phyloP scores from a whole-genome alignment of 2,329 filamentous ascomycete species.

The Knufia petricola region DNA sequence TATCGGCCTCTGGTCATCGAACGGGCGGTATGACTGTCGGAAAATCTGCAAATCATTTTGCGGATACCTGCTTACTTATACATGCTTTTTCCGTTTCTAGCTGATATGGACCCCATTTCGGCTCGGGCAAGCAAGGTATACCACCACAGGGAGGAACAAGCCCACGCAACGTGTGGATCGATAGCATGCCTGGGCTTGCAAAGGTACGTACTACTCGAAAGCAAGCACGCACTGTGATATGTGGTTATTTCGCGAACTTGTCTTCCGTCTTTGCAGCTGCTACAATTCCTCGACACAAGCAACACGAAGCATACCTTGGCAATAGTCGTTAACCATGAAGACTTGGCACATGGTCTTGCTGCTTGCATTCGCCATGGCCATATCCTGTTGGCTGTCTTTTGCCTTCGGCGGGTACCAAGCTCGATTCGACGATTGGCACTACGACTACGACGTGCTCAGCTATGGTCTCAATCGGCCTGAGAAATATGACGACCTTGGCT shows the following conservation, averaged over 20 bases:
- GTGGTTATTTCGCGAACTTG: neutral
- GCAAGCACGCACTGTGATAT: neutral
- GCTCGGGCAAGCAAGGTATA: neutral
- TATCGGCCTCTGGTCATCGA: neutral
- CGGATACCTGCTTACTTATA: slow-evolving; percentile 1
- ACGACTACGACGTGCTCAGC: slow-evolving; percentile 6
- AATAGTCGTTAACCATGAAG: slow-evolving; percentile 4
- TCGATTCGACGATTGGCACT: slow-evolving; percentile 9
- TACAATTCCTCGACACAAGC: neutral
- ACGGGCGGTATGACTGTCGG: neutral
- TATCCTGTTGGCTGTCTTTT: slow-evolving; percentile 7
- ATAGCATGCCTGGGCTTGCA: neutral
- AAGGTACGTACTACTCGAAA: neutral
- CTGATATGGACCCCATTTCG: neutral
- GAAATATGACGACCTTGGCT: neutral
- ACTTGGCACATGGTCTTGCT: slow-evolving; percentile 3
- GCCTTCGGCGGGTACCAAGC: slow-evolving; percentile 7
- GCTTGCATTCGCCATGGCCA: slow-evolving; percentile 3
- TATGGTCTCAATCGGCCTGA: slow-evolving; percentile 9
- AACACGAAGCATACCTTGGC: too few species aligned
- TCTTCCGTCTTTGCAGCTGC: neutral
- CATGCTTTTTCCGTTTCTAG: neutral
- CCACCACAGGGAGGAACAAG: neutral
- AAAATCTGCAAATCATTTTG: slow-evolving; percentile 8
- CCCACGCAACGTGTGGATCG: neutral